phyloP scores from a whole-genome alignment of 140 eudicot genomes.

The Senecio squalidus region DNA sequence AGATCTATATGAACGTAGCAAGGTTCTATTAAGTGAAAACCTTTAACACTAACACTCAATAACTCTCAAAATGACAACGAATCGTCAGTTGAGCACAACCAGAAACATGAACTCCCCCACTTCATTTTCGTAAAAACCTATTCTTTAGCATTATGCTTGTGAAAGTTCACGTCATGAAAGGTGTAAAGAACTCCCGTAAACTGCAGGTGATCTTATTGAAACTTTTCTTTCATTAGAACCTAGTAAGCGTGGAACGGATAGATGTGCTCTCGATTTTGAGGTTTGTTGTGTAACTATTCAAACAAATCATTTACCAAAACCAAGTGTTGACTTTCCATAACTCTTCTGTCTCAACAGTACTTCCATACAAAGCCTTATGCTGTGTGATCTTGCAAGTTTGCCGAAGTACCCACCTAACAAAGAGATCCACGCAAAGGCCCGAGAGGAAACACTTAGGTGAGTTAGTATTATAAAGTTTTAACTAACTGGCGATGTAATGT shows the following conservation, averaged over 20 bases:
- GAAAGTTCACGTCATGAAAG: slow-evolving; percentile 66
- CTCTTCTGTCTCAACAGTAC: slow-evolving; percentile 41
- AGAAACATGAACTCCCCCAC: too few relatives aligned
- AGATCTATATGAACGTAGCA: too few relatives aligned
- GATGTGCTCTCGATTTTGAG: slow-evolving; percentile 69
- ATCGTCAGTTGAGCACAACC: too few relatives aligned
- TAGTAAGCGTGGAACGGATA: slow-evolving; percentile 65
- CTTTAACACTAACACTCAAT: too few relatives aligned
- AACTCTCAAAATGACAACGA: too few relatives aligned
- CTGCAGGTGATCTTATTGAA: slow-evolving; percentile 58
- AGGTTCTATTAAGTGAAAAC: too few relatives aligned
- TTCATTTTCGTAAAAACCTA: too few relatives aligned
- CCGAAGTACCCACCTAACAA: slow-evolving; percentile 79
- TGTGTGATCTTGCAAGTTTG: slow-evolving; percentile 72
- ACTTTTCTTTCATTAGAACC: slow-evolving; percentile 77
- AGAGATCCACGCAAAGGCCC: slow-evolving; percentile 65
- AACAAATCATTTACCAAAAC: neutral
- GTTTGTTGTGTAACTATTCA: slow-evolving; percentile 35
- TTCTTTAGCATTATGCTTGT: slow-evolving; percentile 49
- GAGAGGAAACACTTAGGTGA: slow-evolving; percentile 52
- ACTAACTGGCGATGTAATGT: neutral
- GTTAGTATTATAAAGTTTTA: neutral
- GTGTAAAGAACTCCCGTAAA: slow-evolving; percentile 60
- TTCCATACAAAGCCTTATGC: slow-evolving; percentile 67
- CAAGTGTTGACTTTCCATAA: neutral